A percentile compares a stretch with the other conserved stretches of the same genome.
These are phyloP conservation scores for Shiraia bambusicola DNA, from an alignment of 2,329 filamentous ascomycete species.

Conservation along the genomic window DNA sequence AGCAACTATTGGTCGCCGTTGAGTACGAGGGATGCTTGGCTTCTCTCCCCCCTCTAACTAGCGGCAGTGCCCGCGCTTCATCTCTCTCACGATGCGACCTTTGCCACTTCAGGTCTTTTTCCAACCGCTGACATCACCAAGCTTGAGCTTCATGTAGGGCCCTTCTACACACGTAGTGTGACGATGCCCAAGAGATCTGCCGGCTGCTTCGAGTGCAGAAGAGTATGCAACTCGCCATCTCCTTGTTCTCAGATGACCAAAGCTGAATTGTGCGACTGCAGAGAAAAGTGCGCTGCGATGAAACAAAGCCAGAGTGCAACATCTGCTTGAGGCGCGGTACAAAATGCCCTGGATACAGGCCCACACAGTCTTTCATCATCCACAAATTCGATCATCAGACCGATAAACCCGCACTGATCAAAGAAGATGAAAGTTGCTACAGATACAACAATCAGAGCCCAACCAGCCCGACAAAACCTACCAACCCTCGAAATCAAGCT, in stretches of 20 bases:
- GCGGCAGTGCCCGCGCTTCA: not conserved
- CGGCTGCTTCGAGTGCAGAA: slow-evolving; percentile 42
- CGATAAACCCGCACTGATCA: slow-evolving; percentile 35
- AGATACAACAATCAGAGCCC: slow-evolving; percentile 30
- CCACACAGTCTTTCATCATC: slow-evolving; percentile 38
- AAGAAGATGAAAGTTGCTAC: slow-evolving; percentile 39
- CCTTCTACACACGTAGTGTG: slow-evolving; percentile 8
- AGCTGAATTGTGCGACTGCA: slow-evolving; percentile 7
- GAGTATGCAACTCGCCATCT: slow-evolving; percentile 19
- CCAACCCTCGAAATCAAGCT: slow-evolving; percentile 4
- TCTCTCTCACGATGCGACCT: not conserved
- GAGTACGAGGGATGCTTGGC: not conserved
- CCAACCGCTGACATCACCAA: too few relatives aligned
- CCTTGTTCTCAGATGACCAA: slow-evolving; percentile 6
- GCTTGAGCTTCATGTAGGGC: slow-evolving; percentile 5
- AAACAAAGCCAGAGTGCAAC: slow-evolving; percentile 39
- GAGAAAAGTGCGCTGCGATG: slow-evolving; percentile 42
- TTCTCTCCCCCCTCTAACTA: not conserved
- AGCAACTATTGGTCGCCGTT: not conserved
- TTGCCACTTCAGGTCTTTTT: too few relatives aligned
- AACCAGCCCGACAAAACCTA: slow-evolving; percentile 5
- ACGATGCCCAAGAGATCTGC: slow-evolving; percentile 41
- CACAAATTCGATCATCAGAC: slow-evolving; percentile 35
- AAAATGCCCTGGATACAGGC: slow-evolving; percentile 41
- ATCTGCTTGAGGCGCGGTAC: slow-evolving; percentile 38